Base-by-base conservation (phyloP, 2,329 filamentous ascomycete species). In the Calonectria henricotiae region DNA sequence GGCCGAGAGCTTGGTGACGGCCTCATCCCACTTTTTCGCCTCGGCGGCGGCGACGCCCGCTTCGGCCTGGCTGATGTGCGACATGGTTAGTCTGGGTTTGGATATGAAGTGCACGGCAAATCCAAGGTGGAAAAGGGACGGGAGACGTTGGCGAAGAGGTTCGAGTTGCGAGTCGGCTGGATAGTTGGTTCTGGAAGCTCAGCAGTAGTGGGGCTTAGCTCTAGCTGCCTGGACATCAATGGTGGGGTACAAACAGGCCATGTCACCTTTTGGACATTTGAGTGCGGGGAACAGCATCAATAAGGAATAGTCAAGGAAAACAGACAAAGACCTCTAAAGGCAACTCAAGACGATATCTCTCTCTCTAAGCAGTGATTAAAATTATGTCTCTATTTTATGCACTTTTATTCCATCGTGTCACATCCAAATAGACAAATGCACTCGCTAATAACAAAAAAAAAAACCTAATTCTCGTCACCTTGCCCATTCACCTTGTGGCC, bases 41-140 rank as follows among this genome's bases (percentile, higher is more conserved):
- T 89, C 83, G 68, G 94, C 86, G 67, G 94, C 88, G 43, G 86
- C 86, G 62, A 97, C 85, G 77, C 95, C 95, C 71, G 88, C 79
- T 46, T 86, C 82, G 75, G 86, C 90, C n/a, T 85, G 75, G 1
- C 82, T 85, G 70, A 85, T 83, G 73, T 86, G 80, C 6, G 88
- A 87, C 88, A 91, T 91, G 60, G 32, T 44, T 37, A 5, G 11
- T 25, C 25, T 12, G 32, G 37, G 37, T 46, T 13, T 49, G 60
- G 6, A 41, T 15, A 46, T 12, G 23, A 4, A 25, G 23, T 39
- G 23, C 32, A 55, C 39, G 8, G 25, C 12, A 12, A 5, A 51
- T 12, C 13, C 20, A 27, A 13, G 41, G 17, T 15, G 37, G 27
- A 5, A 17, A 27, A 25, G 23, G n/a, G 8, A n/a, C 13, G 43